Percentiles rank a stretch among this genome's conserved stretches.
Conservation (phyloP, 2,329 filamentous ascomycete species). For the Pseudohalonectria lignicola region DNA sequence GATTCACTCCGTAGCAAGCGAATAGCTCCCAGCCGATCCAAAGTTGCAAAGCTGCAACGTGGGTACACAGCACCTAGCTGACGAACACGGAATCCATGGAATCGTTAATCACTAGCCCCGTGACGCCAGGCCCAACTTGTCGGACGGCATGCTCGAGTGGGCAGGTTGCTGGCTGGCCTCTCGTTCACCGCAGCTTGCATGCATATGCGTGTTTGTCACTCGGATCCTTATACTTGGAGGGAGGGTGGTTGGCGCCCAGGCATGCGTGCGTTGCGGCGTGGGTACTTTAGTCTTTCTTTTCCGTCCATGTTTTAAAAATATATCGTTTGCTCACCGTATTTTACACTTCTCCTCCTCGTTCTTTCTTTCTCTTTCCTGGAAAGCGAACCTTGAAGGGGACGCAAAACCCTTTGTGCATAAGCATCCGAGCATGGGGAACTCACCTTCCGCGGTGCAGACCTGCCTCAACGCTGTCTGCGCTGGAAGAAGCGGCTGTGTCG, state of each 20-base stretch:
- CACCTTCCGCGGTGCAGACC: constrained; percentile 25
- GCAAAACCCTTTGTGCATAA: too few relatives aligned
- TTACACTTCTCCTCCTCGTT: background rate
- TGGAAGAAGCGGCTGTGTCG: constrained; percentile 32
- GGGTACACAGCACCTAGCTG: too few relatives aligned
- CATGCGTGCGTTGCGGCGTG: background rate
- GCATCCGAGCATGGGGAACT: constrained; percentile 32
- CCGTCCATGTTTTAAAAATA: background rate
- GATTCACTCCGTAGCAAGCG: too few relatives aligned
- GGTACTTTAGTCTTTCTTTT: background rate
- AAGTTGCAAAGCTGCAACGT: too few relatives aligned
- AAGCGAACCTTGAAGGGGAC: too few relatives aligned
- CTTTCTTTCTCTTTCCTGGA: background rate
- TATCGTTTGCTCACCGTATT: background rate
- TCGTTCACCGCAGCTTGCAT: background rate
- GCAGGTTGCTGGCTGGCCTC: too few relatives aligned
- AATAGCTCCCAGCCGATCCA: too few relatives aligned
- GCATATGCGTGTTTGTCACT: constrained; percentile 1
- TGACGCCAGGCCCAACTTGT: too few relatives aligned
- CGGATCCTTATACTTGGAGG: background rate
- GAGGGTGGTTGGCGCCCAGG: background rate
- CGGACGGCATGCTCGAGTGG: too few relatives aligned
- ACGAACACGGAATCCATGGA: too few relatives aligned
- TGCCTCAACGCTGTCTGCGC: constrained; percentile 37
- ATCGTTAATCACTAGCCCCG: too few relatives aligned